phyloP scores from a whole-genome alignment of 2,329 filamentous ascomycete species.

The Rutstroemia sydowiana region DNA sequence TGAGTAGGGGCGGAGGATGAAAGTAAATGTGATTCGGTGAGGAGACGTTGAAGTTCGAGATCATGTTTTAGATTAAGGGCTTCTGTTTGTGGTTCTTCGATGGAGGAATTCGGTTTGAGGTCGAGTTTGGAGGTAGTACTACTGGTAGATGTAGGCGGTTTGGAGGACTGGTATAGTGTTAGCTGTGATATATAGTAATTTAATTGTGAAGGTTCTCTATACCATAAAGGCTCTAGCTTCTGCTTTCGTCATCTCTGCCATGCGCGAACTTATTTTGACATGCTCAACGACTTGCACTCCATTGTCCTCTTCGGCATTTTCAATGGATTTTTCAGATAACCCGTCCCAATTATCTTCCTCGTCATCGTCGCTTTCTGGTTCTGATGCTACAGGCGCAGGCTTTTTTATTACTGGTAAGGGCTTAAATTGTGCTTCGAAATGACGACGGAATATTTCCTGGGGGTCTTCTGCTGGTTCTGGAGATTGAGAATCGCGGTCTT shows the following conservation, averaged over 20 bases:
- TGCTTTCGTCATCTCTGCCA: constrained; percentile 49
- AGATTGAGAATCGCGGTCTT: background rate
- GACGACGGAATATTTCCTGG: constrained; percentile 69
- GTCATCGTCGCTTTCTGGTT: constrained; percentile 28
- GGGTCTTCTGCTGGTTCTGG: constrained; percentile 32
- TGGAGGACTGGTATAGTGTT: constrained; percentile 22
- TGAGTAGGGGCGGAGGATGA: constrained; percentile 36
- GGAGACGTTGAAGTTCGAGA: constrained; percentile 80
- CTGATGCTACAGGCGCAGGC: constrained; percentile 8
- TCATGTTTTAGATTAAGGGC: constrained; percentile 76
- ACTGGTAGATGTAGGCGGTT: constrained; percentile 19
- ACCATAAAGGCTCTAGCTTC: constrained; percentile 78
- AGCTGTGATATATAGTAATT: background rate
- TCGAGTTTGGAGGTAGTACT: constrained; percentile 10
- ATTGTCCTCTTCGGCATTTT: constrained; percentile 32
- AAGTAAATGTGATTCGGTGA: constrained; percentile 87
- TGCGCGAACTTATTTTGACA: constrained; percentile 23
- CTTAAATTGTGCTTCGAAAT: constrained; percentile 84
- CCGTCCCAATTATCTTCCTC: constrained; percentile 54
- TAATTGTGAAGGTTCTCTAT: background rate
- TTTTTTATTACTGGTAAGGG: constrained; percentile 46
- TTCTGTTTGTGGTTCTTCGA: constrained; percentile 48
- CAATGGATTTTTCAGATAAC: constrained; percentile 35
- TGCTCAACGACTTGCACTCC: constrained; percentile 39
- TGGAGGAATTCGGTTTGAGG: constrained; percentile 20